phyloP scores from a whole-genome alignment of 805 yeast species.

The Kuraishia capsulata region DNA sequence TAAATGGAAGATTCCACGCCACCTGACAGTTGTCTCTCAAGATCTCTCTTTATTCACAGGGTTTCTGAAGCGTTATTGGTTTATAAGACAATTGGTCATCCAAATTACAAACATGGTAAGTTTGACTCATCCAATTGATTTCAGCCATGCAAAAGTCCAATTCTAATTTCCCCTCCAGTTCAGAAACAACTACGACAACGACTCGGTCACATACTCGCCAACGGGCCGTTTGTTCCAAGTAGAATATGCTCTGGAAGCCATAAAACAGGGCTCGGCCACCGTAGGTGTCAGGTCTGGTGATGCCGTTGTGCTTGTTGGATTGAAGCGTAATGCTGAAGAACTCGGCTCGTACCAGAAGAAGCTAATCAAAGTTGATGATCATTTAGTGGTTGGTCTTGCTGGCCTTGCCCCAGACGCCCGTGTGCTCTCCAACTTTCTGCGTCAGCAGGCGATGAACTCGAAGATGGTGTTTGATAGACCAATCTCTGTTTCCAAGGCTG shows the following conservation, averaged over 20 bases:
- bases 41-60: no score
- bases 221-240: constrained; percentile 88
- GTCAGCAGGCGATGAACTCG: constrained; percentile 87
- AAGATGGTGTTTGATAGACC: constrained; percentile 82
- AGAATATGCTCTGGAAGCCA: constrained; percentile 89
- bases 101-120: no score
- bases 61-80: no score
- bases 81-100: no score
- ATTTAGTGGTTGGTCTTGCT: constrained; percentile 90
- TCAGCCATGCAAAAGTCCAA: no score
- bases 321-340: constrained; percentile 95
- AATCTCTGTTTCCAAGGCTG: constrained; percentile 74
- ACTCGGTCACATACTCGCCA: constrained; percentile 94
- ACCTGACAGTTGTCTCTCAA: no score
- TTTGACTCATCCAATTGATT: no score
- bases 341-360: constrained; percentile 95
- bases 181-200: constrained; percentile 98
- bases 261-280: constrained; percentile 96
- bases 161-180: constrained; percentile 37
- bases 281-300: constrained; percentile 84
- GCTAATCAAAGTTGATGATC: constrained; percentile 83
- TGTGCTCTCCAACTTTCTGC: constrained; percentile 77
- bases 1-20: no score
- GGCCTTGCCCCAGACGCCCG: constrained; percentile 99
- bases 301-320: constrained; percentile 86